Conservation (phyloP, 1,284 basidiomycete genomes). For the Irpex sp. region DNA sequence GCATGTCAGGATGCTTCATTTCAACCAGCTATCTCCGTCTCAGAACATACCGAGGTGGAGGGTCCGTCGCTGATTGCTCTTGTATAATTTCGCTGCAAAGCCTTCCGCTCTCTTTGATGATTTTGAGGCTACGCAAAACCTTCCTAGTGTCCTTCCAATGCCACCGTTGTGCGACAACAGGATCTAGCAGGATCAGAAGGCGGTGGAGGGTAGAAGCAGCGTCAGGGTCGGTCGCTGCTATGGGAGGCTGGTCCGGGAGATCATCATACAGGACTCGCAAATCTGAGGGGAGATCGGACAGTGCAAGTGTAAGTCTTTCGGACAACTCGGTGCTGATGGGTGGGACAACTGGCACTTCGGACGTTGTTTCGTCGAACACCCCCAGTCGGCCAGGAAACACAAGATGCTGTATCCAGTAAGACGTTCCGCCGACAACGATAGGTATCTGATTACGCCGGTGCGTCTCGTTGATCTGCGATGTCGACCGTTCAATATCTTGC, state of each 20-base stretch:
- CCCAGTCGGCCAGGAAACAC: constrained; percentile 73
- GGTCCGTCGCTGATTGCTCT: constrained; percentile 51
- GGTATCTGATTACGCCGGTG: constrained; percentile 65
- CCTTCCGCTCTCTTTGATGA: constrained; percentile 74
- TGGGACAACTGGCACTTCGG: neutral
- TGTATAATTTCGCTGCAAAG: constrained; percentile 67
- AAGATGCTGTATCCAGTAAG: constrained; percentile 97
- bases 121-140: constrained; percentile 76
- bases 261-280: constrained; percentile 47
- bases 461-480: constrained; percentile 67
- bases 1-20: neutral
- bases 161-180: constrained; percentile 79
- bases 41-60: constrained; percentile 45
- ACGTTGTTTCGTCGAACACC: constrained; percentile 23
- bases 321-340: constrained; percentile 23
- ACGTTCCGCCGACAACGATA: constrained; percentile 92
- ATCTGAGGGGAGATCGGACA: constrained; percentile 44
- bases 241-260: constrained; percentile 52
- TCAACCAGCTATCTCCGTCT: neutral
- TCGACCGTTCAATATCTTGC: neutral
- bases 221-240: constrained; percentile 48
- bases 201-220: constrained; percentile 60
- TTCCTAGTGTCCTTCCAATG: constrained; percentile 96
- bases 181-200: constrained; percentile 73
- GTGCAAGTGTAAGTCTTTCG: constrained; percentile 31